Conservation (phyloP, 108 stramenopile genomes). For the Pseudonitzschia multiseries region DNA sequence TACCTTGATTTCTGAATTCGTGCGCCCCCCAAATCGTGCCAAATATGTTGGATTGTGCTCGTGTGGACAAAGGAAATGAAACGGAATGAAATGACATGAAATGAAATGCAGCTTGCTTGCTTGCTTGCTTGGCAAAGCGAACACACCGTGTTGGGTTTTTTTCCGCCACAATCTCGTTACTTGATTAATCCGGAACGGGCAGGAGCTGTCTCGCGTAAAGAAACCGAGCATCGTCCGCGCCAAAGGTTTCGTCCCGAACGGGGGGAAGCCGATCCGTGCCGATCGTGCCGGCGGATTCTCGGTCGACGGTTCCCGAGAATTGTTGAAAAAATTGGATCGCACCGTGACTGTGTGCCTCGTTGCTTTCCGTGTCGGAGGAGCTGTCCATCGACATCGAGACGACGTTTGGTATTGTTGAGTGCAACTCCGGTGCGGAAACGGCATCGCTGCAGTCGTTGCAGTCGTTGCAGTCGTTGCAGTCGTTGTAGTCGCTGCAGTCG, state of each 20-base stretch:
- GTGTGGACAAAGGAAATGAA: too few relatives aligned
- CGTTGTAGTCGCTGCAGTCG: not conserved
- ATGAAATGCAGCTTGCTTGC: not conserved
- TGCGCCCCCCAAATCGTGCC: too few relatives aligned
- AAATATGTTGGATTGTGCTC: too few relatives aligned
- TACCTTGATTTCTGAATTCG: too few relatives aligned
- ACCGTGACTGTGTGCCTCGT: not conserved
- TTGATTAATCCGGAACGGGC: not conserved
- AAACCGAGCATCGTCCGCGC: not conserved
- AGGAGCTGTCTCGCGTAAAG: conserved; percentile 1
- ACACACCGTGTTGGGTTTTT: not conserved
- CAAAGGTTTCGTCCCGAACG: not conserved
- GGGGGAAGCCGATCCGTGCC: not conserved
- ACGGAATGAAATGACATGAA: too few relatives aligned
- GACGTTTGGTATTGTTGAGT: not conserved
- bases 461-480: not conserved
- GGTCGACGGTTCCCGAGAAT: not conserved
- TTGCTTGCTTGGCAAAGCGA: not conserved
- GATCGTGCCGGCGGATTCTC: not conserved
- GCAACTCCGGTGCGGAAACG: not conserved
- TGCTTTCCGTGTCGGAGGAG: conserved; percentile 12
- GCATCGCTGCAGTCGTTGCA: not conserved
- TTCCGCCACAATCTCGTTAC: not conserved
- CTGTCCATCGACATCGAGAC: not conserved
- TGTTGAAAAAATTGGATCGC: not conserved